A percentile compares a stretch with the other conserved stretches of the same genome.
Evolutionary conservation across 2,329 filamentous ascomycete species (phyloP).

Genomic region (Neofusicoccum sp.): DNA sequence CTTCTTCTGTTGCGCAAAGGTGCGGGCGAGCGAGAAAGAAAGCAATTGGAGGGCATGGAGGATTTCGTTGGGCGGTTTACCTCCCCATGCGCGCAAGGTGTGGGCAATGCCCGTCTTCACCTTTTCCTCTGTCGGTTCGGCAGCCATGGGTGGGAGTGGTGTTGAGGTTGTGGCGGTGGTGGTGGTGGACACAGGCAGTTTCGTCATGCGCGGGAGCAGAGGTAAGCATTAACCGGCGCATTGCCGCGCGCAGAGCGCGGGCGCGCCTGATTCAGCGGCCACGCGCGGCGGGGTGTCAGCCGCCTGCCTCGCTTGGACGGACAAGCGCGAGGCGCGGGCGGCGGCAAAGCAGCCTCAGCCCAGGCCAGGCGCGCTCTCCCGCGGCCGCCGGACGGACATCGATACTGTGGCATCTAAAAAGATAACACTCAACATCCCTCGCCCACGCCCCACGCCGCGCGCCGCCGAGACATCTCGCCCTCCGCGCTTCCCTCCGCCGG

Average conservation of each 20-base stretch:
- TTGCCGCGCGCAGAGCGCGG: not conserved
- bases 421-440: not conserved
- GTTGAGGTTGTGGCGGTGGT: not conserved
- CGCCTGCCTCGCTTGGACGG: too few species aligned
- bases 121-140: constrained; percentile 37
- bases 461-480: not conserved
- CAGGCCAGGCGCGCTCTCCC: not conserved
- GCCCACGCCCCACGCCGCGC: too few species aligned
- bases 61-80: constrained; percentile 41
- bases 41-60: constrained; percentile 22
- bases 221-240: not conserved
- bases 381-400: not conserved
- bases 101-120: constrained; percentile 46
- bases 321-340: not conserved
- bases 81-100: constrained; percentile 55
- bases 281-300: not conserved
- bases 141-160: constrained; percentile 38
- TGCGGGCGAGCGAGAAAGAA: too few species aligned
- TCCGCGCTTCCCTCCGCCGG: not conserved
- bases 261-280: not conserved
- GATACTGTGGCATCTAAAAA: constrained; percentile 13
- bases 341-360: not conserved
- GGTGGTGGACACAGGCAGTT: not conserved
- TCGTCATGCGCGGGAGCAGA: constrained; percentile 1
- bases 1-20: too few species aligned